Conservation (phyloP, 345 rosid species). For the Ailanthus altissimus region DNA sequence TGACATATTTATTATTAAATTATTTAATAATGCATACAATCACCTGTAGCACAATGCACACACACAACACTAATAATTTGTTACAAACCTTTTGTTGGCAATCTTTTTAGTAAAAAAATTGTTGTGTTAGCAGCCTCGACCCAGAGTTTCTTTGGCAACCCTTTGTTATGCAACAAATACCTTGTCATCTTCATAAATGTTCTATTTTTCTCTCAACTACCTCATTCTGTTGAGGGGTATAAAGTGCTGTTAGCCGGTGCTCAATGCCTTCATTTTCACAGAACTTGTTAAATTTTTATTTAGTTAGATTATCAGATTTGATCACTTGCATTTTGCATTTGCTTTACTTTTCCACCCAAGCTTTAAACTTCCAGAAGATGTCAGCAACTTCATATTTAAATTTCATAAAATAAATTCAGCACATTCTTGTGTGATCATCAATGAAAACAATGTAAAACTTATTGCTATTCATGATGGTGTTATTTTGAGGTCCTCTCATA, state of each 20-base stretch:
- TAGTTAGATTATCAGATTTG: neutral
- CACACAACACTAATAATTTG: no score
- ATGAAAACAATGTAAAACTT: no score
- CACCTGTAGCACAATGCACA: no score
- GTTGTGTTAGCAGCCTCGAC: neutral
- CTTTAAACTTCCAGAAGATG: neutral
- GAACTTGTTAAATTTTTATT: no score
- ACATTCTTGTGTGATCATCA: neutral
- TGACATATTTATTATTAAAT: no score
- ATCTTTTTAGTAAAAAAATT: neutral
- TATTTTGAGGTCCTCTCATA: neutral
- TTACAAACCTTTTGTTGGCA: neutral
- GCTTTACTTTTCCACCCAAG: neutral
- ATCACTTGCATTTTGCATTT: neutral
- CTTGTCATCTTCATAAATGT: neutral
- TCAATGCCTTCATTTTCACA: neutral
- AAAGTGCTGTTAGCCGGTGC: neutral
- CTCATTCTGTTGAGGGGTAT: neutral
- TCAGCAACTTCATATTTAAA: neutral
- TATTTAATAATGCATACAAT: no score
- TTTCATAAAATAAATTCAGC: neutral
- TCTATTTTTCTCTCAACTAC: neutral
- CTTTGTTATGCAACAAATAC: no score
- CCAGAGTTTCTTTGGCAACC: neutral
- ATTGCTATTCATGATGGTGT: no score